phyloP scores from a whole-genome alignment of 768 basidiomycete species.

The Naganishia vaughanmartiniae region DNA sequence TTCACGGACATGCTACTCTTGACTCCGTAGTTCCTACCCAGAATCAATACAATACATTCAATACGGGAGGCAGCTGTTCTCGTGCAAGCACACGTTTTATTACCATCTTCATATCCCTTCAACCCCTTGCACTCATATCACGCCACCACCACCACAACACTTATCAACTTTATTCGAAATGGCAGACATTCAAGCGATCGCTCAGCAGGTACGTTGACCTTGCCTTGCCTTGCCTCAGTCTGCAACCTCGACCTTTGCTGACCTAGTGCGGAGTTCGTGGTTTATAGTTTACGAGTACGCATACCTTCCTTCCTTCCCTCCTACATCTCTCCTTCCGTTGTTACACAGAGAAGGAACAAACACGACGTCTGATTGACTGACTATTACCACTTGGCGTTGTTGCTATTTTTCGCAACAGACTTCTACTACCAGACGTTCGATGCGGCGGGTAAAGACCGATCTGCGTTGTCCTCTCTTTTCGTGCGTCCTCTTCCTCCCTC shows the following conservation, averaged over 20 bases:
- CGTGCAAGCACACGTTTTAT: neutral
- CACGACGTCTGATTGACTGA: no score
- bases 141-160: neutral
- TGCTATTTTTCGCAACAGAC: conserved; percentile 53
- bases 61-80: no score
- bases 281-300: conserved; percentile 47
- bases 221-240: neutral
- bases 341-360: neutral
- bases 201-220: conserved; percentile 57
- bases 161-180: conserved; percentile 52
- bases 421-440: conserved; percentile 85
- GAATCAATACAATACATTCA: no score
- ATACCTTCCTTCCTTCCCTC: no score
- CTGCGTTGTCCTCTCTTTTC: conserved; percentile 65
- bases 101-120: neutral
- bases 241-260: neutral
- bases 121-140: neutral
- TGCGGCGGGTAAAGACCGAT: conserved; percentile 55
- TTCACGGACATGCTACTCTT: no score
- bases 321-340: no score
- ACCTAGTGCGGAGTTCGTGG: neutral
- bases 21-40: no score
- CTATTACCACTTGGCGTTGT: neutral
- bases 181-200: conserved; percentile 72
- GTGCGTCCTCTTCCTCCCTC: conserved; percentile 58